Base-by-base conservation (phyloP, 2,329 filamentous ascomycete genomes). In the Xylaria sp. region DNA sequence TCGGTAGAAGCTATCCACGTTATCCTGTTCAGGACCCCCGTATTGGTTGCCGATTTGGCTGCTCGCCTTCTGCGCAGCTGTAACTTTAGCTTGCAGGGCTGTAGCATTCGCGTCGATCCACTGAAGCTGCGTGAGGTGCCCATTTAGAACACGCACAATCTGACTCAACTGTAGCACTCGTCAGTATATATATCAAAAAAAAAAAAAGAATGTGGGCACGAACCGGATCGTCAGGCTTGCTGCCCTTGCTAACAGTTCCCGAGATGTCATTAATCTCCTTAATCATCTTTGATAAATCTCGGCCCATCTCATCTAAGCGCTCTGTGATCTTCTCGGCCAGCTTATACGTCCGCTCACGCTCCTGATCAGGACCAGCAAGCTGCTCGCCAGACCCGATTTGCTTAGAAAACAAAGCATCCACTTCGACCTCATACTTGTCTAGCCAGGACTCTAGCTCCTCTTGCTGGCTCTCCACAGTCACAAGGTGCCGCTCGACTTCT, bases 211-310 rank as follows among this genome's bases (percentile, higher is more conserved):
- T 23, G 25, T 21, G 58, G n/a, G 11, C 54, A 65, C 54, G 57
- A 84, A 95, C 92, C 68, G 91, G 91, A 78, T 95, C 92, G 75
- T 95, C 91, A 27, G 91, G 86, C 78, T 96, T 96, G 77, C 85
- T 90, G 60, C 90, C 92, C 83, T 96, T 97, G 83, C 88, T 94
- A 67, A 99, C 80, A 23, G 89, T 92, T 56, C 91, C 86, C n/a
- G 92, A 95, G 64, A 96, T 94, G 69, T 89, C 87, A 75, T 99
- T 99, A 74, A 99, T 96, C 78, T 98, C 95, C 74, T 96, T 93
- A 70, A 99, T 96, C 93, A 99, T 98, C 79, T 92, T 94, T 48
- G 87, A 88, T 65, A 99, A 82, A 74, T 97, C 93, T 74, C 92
- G 91, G 73, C 92, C 93, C 87, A 98, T 96, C 70, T 96, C 93